Percentiles rank a stretch among this genome's conserved stretches.
These are phyloP conservation scores for Wickerhamiella brachini DNA, from an alignment of 805 yeast genomes.

Conservation along the genomic window DNA sequence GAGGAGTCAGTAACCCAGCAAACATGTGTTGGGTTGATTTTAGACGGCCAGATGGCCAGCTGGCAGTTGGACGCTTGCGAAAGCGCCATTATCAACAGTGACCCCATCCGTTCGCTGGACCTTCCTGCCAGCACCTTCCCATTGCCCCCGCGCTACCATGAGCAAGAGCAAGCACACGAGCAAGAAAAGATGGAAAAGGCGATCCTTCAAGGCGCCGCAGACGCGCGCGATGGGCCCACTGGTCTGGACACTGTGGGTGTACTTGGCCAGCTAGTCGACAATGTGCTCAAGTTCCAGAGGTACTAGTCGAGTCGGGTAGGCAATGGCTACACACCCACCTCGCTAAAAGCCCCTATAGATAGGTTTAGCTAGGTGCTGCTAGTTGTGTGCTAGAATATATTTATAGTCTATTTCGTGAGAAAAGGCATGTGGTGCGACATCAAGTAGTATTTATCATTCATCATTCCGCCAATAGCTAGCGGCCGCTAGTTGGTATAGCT, in stretches of 20 bases:
- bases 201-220: background rate
- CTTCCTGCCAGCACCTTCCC: background rate
- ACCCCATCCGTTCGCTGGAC: background rate
- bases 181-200: background rate
- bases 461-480: no score
- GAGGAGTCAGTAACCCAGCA: constrained; percentile 12
- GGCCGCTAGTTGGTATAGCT: no score
- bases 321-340: no score
- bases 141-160: background rate
- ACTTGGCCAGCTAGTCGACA: background rate
- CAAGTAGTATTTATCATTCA: no score
- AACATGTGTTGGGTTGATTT: constrained; percentile 18
- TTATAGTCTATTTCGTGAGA: no score
- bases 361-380: no score
- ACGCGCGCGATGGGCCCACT: background rate
- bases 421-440: no score
- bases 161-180: background rate
- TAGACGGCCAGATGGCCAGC: constrained; percentile 18
- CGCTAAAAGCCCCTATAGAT: no score
- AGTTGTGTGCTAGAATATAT: no score
- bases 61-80: constrained; percentile 21
- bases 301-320: no score
- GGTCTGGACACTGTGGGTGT: background rate
- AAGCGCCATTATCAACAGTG: background rate
- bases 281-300: background rate